These are phyloP conservation scores for Priceomyces carsonii DNA, from an alignment of 805 yeast genomes.

Conservation along the genomic window DNA sequence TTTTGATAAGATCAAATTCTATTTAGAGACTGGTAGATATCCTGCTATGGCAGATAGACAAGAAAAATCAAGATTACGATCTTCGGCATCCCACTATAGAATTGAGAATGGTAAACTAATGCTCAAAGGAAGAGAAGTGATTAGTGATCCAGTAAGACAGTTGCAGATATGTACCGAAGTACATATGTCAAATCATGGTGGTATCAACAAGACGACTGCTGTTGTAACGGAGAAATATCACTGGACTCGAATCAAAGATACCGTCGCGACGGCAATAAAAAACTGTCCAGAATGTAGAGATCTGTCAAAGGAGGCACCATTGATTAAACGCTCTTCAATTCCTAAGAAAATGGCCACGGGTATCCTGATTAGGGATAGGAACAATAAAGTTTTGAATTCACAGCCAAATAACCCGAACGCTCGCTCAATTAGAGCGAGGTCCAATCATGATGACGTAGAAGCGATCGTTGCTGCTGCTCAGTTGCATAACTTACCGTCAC, in stretches of 20 bases:
- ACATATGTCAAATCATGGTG: conserved; percentile 74
- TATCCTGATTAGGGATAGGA: conserved; percentile 11
- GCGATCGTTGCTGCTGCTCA: conserved; percentile 34
- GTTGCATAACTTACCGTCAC: conserved; percentile 23
- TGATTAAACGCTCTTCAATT: conserved; percentile 13
- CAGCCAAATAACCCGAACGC: conserved; percentile 23
- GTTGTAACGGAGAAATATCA: conserved; percentile 77
- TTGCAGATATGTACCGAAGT: conserved; percentile 68
- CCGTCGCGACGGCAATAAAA: conserved; percentile 76
- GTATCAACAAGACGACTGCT: conserved; percentile 85
- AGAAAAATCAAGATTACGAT: conserved; percentile 84
- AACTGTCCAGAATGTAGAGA: conserved; percentile 76
- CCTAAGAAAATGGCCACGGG: conserved; percentile 19
- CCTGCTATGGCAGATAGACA: conserved; percentile 81
- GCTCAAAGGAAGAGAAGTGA: conserved; percentile 81
- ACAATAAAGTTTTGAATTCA: conserved; percentile 15
- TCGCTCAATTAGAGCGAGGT: conserved; percentile 18
- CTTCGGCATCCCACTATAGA: conserved; percentile 76
- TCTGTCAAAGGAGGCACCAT: conserved; percentile 22
- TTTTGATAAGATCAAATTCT: conserved; percentile 75
- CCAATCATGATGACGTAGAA: conserved; percentile 28
- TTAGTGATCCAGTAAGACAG: conserved; percentile 74
- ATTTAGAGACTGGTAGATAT: conserved; percentile 80
- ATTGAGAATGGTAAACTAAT: conserved; percentile 69
- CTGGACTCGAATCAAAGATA: conserved; percentile 89